A percentile compares a stretch with the other conserved stretches of the same genome.
These are phyloP conservation scores for Clavispora fructus DNA, from an alignment of 805 yeast genomes.

Conservation along the genomic window DNA sequence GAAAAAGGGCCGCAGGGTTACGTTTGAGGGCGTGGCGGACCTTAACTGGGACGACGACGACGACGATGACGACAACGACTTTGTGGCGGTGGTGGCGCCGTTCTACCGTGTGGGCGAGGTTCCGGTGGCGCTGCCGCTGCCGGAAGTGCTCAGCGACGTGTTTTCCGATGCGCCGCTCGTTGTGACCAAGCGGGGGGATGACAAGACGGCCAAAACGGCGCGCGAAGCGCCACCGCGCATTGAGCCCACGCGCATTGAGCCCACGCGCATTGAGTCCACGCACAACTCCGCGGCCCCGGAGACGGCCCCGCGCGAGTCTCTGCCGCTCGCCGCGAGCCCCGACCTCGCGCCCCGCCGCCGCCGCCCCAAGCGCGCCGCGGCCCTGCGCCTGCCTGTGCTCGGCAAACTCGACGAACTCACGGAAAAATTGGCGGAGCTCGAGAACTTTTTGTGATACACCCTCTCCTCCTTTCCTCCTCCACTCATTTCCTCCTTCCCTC, in stretches of 20 bases:
- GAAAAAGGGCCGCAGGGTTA: slow-evolving; percentile 17
- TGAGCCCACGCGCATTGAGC: too few species aligned
- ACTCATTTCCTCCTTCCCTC: background rate
- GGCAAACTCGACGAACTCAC: slow-evolving; percentile 42
- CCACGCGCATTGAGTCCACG: too few species aligned
- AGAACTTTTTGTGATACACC: slow-evolving; percentile 8
- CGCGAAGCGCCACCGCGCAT: too few species aligned
- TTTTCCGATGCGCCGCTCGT: background rate
- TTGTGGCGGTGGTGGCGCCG: background rate
- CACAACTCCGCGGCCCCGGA: too few species aligned
- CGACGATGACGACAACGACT: slow-evolving; percentile 11
- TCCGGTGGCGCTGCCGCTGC: slow-evolving; percentile 12
- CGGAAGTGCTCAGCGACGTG: slow-evolving; percentile 14
- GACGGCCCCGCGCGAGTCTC: too few species aligned
- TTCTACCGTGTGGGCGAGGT: slow-evolving; percentile 5
- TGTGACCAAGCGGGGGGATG: background rate
- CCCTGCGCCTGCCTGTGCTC: slow-evolving; percentile 41
- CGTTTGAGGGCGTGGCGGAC: slow-evolving; percentile 33
- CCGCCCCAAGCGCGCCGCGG: background rate
- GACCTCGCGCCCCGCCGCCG: background rate
- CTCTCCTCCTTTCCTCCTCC: background rate
- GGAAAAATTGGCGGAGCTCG: slow-evolving; percentile 36
- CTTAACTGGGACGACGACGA: slow-evolving; percentile 18
- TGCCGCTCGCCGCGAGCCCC: too few species aligned
- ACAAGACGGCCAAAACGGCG: background rate